phyloP scores from a whole-genome alignment of 139 green algal species.

The Volvox africanus region DNA sequence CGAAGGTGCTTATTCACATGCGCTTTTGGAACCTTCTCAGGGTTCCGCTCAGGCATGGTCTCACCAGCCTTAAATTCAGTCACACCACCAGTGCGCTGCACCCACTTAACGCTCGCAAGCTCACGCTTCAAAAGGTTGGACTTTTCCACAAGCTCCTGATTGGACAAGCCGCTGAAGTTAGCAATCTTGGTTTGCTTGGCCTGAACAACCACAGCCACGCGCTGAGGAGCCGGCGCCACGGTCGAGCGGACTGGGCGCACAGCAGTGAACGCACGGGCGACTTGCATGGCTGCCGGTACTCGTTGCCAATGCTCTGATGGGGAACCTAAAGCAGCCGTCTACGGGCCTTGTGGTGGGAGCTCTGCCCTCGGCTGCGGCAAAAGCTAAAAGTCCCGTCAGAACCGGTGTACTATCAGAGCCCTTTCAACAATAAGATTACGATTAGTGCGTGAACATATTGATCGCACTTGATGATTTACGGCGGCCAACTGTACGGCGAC shows the following conservation, averaged over 20 bases:
- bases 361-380: background rate
- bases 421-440: no score
- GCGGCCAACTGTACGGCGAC: no score
- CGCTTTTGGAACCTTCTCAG: slow-evolving; percentile 62
- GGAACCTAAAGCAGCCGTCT: background rate
- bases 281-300: slow-evolving; percentile 22
- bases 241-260: slow-evolving; percentile 26
- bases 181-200: slow-evolving; percentile 57
- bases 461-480: no score
- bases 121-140: slow-evolving; percentile 61
- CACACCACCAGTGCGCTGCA: slow-evolving; percentile 64
- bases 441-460: no score
- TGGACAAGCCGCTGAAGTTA: slow-evolving; percentile 59
- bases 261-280: slow-evolving; percentile 40
- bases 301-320: background rate
- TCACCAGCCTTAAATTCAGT: slow-evolving; percentile 49
- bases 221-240: slow-evolving; percentile 10
- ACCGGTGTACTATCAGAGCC: no score
- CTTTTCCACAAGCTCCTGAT: slow-evolving; percentile 65
- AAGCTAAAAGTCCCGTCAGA: background rate
- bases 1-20: slow-evolving; percentile 67
- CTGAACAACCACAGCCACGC: slow-evolving; percentile 31
- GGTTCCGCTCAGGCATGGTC: slow-evolving; percentile 54
- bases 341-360: background rate
- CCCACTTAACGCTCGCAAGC: slow-evolving; percentile 55